These are phyloP conservation scores for Cucumis melo DNA, from an alignment of 306 rosid genomes.

Conservation along the genomic window DNA sequence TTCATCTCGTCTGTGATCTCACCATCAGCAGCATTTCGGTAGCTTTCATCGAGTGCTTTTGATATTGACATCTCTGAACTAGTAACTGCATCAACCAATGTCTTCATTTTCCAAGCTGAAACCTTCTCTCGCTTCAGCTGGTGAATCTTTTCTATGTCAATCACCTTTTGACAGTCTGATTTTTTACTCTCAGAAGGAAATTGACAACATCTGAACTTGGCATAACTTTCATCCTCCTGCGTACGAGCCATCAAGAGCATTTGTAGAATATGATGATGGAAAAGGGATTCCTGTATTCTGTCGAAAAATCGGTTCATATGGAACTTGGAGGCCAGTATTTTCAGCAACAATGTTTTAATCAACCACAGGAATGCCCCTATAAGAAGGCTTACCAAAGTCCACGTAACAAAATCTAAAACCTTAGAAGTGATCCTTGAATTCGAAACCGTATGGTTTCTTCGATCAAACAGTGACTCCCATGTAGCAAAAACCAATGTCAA, in stretches of 20 bases:
- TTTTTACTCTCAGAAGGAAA: constrained; percentile 39
- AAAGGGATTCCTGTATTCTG: constrained; percentile 77
- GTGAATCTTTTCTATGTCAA: constrained; percentile 61
- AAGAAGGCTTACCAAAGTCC: constrained; percentile 60
- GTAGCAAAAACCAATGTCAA: constrained; percentile 47
- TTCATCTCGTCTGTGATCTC: constrained; percentile 92
- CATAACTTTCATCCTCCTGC: constrained; percentile 48
- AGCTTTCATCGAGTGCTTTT: constrained; percentile 38
- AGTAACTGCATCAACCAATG: constrained; percentile 63
- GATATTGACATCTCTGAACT: constrained; percentile 72
- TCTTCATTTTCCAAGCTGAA: constrained; percentile 95
- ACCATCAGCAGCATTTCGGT: constrained; percentile 32
- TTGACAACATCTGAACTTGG: constrained; percentile 33
- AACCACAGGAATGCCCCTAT: constrained; percentile 71
- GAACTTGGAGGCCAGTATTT: constrained; percentile 64
- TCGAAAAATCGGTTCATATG: constrained; percentile 79
- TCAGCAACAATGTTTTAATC: constrained; percentile 44
- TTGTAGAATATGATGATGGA: constrained; percentile 69
- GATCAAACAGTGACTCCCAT: constrained; percentile 51
- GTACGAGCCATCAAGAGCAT: constrained; percentile 60
- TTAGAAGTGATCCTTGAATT: constrained; percentile 19
- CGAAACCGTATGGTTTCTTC: constrained; percentile 23
- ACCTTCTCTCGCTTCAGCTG: constrained; percentile 76
- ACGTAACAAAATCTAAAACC: constrained; percentile 36
- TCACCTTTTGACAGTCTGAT: constrained; percentile 36